Conservation (phyloP, 176 grass and related monocot genomes). For the Pontederia paniculata region DNA sequence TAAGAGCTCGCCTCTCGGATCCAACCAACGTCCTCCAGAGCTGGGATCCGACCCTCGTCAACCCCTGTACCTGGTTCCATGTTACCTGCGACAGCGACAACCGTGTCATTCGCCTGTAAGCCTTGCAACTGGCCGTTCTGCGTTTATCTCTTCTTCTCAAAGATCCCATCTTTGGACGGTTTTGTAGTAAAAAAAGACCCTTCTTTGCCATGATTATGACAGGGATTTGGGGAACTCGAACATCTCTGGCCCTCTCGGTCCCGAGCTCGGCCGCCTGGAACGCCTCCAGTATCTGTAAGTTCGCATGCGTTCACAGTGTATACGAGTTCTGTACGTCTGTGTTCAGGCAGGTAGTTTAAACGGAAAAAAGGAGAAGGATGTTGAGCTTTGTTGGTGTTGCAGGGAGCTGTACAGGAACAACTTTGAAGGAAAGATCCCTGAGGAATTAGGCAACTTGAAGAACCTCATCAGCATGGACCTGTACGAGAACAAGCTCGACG, state of each 20-base stretch:
- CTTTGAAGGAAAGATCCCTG: conserved; percentile 54
- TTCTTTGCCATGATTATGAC: conserved; percentile 14
- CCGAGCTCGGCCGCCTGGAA: conserved; percentile 72
- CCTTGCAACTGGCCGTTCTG: background rate
- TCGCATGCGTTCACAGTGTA: conserved; percentile 24
- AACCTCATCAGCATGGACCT: conserved; percentile 93
- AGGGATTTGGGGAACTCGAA: conserved; percentile 99
- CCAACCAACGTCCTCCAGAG: conserved; percentile 92
- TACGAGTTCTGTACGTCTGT: conserved; percentile 57
- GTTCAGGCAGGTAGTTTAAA: background rate
- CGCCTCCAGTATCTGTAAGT: conserved; percentile 77
- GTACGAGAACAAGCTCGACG: conserved; percentile 64
- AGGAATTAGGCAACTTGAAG: conserved; percentile 78
- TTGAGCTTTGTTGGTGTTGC: conserved; percentile 13
- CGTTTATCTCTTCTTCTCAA: background rate
- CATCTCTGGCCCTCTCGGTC: conserved; percentile 68
- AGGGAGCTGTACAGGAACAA: conserved; percentile 90
- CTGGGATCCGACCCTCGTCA: conserved; percentile 92
- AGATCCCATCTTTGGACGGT: background rate
- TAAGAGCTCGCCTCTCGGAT: conserved; percentile 56
- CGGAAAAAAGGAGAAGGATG: conserved; percentile 7
- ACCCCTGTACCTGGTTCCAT: conserved; percentile 99
- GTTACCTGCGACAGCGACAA: conserved; percentile 65
- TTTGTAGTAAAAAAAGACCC: background rate
- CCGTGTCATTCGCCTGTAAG: conserved; percentile 82